Evolutionary conservation across 2,329 filamentous ascomycete genomes (phyloP), one percentile per base, ranked within the genome.

Genomic region (Beauveria pseudobassiana): DNA sequence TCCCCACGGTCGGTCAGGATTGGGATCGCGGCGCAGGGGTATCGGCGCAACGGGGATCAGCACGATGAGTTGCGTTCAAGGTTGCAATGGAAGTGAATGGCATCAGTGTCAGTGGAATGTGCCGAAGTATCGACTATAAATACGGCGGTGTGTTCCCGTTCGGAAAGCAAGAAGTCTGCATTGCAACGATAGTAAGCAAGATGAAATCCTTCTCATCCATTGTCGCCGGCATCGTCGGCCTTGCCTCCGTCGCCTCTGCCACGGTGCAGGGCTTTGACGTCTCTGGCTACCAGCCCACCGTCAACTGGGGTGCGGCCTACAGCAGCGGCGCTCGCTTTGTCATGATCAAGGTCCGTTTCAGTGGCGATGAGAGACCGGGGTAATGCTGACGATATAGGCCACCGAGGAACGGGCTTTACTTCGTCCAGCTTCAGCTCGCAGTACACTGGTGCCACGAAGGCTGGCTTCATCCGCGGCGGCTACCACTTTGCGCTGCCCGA

Each of bases 401-500:
- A 83, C 80, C 12, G 80, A 83, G 66, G 80, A n/a, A 80, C 78
- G 16, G 73, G 67, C 26, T 81, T 76, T 68, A 75, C 66, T 40
- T 76, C 79, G 65, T 67, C 73, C n/a, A 64, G 54, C 26, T 84
- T 84, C 72, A 76, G 72, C 63, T 69, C 65, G 34, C 80, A 84
- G 67, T 83, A 82, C 69, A 71, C 64, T 3, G 75, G 75, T 28
- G 80, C 81, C 40, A 82, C 80, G 50, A 73, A 73, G 9, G 80
- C 80, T 3, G 77, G 77, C 26, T 71, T 85, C 63, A 79, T 84
- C 69, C 80, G 81, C 24, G 82, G 82, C 54, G 81, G 76, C 42
- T 84, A 84, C 67, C 82, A 85, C 74, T 83, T 82, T 65, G 82
- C 82, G 5, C 76, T 76, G 42, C 81, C 80, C 0, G 74, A 70